Evolutionary conservation across 140 eudicot genomes (phyloP).

Genomic region (Flaveria floridana): DNA sequence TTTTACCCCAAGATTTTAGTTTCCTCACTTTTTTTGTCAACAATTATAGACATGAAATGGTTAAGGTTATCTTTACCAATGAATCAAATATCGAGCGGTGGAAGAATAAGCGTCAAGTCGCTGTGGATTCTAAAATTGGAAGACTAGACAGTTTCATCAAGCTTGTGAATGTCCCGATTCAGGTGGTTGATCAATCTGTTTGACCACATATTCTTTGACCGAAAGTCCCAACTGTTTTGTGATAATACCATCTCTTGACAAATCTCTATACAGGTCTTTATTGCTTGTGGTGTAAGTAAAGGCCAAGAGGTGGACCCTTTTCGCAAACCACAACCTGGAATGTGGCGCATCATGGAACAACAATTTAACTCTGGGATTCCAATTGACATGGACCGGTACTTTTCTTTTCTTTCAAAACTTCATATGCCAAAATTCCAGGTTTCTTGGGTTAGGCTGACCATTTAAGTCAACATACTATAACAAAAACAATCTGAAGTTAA

Average conservation of each 20-base stretch:
- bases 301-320: conserved; percentile 65
- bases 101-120: conserved; percentile 89
- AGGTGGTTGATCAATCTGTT: conserved; percentile 47
- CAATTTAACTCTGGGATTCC: conserved; percentile 79
- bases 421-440: background rate
- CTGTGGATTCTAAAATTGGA: conserved; percentile 92
- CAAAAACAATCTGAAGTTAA: background rate
- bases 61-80: conserved; percentile 89
- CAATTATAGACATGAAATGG: background rate
- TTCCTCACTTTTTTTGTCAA: background rate
- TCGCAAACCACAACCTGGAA: conserved; percentile 90
- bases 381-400: conserved; percentile 74
- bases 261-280: conserved; percentile 55
- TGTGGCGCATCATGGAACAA: conserved; percentile 89
- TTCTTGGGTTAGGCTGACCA: background rate
- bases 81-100: conserved; percentile 92
- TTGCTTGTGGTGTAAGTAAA: conserved; percentile 78
- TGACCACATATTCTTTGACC: background rate
- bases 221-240: background rate
- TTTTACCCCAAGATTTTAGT: background rate
- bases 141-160: conserved; percentile 67
- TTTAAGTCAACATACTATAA: background rate
- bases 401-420: conserved; percentile 8
- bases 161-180: conserved; percentile 72
- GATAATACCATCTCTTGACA: background rate